Conservation (phyloP, 352 stramenopile genomes). For the Phytopythium helicoides region DNA sequence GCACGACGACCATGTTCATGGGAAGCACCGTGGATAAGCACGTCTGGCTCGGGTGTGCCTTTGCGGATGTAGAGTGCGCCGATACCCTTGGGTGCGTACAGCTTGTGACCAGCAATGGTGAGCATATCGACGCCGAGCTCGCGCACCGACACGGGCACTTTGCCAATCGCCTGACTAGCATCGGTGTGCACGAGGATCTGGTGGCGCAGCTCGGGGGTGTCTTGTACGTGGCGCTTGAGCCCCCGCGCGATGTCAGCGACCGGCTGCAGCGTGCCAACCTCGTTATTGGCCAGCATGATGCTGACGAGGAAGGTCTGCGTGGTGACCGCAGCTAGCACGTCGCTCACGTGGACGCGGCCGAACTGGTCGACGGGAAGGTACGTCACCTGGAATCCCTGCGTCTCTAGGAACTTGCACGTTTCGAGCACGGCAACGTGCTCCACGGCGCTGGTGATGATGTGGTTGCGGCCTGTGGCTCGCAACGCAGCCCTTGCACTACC, state of each 20-base stretch:
- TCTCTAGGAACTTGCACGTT: constrained; percentile 64
- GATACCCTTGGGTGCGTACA: constrained; percentile 95
- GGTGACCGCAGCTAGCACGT: constrained; percentile 83
- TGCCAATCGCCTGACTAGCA: constrained; percentile 95
- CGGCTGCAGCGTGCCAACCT: constrained; percentile 95
- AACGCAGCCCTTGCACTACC: constrained; percentile 40
- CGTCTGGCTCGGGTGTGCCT: constrained; percentile 32
- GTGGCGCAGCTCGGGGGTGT: constrained; percentile 18
- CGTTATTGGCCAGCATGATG: constrained; percentile 99
- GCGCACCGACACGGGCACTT: constrained; percentile 87
- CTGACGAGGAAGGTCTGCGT: constrained; percentile 92
- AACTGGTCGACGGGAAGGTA: constrained; percentile 61
- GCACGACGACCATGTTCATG: constrained; percentile 92
- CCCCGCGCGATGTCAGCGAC: constrained; percentile 84
- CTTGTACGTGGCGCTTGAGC: constrained; percentile 29
- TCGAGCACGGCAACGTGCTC: constrained; percentile 94
- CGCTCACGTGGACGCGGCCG: constrained; percentile 50
- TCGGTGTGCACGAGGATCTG: constrained; percentile 95
- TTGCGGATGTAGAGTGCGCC: constrained; percentile 75
- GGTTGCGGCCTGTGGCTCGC: constrained; percentile 31
- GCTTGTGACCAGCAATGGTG: constrained; percentile 97
- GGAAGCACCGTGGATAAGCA: constrained; percentile 89
- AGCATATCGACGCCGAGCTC: constrained; percentile 92
- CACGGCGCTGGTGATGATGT: constrained; percentile 92
- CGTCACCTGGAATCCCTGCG: constrained; percentile 61